These are phyloP conservation scores for Fusarium zealandicum DNA, from an alignment of 2,329 filamentous ascomycete species.

Conservation along the genomic window DNA sequence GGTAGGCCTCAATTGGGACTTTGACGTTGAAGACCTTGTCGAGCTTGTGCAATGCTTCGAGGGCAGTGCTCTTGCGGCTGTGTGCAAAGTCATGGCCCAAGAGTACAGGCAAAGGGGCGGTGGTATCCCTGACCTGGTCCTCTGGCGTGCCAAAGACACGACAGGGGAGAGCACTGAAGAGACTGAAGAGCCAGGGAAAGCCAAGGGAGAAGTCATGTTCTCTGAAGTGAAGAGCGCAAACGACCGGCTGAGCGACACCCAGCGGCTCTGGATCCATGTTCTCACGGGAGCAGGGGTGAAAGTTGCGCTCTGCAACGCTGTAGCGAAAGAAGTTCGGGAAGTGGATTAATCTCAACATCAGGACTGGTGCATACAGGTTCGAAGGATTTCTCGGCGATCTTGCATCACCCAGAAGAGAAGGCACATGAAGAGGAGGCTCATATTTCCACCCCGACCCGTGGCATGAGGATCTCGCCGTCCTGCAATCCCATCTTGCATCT, in stretches of 20 bases:
- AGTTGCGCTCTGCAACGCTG: conserved; percentile 79
- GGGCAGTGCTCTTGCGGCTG: conserved; percentile 78
- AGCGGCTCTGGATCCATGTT: conserved; percentile 96
- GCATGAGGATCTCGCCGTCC: conserved; percentile 2
- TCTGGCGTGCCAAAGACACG: conserved; percentile 69
- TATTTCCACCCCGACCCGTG: conserved; percentile 8
- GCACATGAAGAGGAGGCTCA: conserved; percentile 13
- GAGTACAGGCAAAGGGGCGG: conserved; percentile 88
- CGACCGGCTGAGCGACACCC: conserved; percentile 93
- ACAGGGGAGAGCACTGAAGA: conserved; percentile 41
- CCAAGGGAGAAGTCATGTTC: conserved; percentile 73
- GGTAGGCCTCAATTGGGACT: conserved; percentile 93
- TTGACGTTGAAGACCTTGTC: conserved; percentile 76
- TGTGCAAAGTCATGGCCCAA: conserved; percentile 95
- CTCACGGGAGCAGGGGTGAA: conserved; percentile 82
- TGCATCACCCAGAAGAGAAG: conserved; percentile 23
- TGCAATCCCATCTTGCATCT: conserved; percentile 20
- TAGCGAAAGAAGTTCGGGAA: conserved; percentile 60
- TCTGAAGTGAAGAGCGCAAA: conserved; percentile 84
- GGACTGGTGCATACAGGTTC: conserved; percentile 13
- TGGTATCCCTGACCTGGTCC: conserved; percentile 89
- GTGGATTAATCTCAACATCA: conserved; percentile 44
- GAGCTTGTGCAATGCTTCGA: conserved; percentile 82
- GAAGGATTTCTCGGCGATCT: conserved; percentile 13
- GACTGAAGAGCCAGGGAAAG: conserved; percentile 42